Evolutionary conservation across 192 early-diverging fungal genomes (phyloP), one percentile per base, ranked within the genome.

Genomic region (Geranomyces variabilis): DNA sequence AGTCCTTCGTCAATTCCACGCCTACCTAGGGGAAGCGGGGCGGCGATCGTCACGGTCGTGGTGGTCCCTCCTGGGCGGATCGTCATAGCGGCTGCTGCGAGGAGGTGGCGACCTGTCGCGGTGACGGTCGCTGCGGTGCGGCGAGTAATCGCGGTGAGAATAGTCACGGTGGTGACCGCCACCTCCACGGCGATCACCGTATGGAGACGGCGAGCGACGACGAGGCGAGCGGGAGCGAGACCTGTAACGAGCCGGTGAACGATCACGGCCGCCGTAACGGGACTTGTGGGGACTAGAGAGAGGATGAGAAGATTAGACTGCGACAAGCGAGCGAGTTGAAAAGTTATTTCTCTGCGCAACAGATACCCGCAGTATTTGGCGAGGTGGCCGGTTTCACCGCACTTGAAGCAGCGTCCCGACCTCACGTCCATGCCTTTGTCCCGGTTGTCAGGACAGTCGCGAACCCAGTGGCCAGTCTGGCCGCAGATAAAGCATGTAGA

Each of bases 371-470:
- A 86, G 74, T 81, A 84, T 26, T 77, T 64, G 29, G 84, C 84
- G 36, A 86, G 62, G 70, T 86, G 84, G 21, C 84, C 84, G 24
- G 67, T 64, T 45, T 75, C 60, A 29, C 84, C 84, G 62, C 84
- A 86, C 55, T 80, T 78, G 78, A 86, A 86, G 77, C 84, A 86
- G 46, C 83, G 81, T 33, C 84, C 84, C 17, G 75, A 77, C 28
- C 78, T 61, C 13, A 86, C 84, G 65, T 86, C 84, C 51, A 82
- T 36, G 5, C 81, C 84, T 41, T 80, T 75, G 43, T 81, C 81
- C n/a, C 69, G 45, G 65, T 78, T 83, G 9, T 82, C 77, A 0
- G 82, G 82, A 47, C 84, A 86, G 12, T 86, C 84, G 21, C 79
- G 74, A 56, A 83, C 84, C 84, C 84, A 86, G 69, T 86, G 84